Conservation (phyloP, 2,329 filamentous ascomycete genomes). For the Ilyonectria mors-panacis region DNA sequence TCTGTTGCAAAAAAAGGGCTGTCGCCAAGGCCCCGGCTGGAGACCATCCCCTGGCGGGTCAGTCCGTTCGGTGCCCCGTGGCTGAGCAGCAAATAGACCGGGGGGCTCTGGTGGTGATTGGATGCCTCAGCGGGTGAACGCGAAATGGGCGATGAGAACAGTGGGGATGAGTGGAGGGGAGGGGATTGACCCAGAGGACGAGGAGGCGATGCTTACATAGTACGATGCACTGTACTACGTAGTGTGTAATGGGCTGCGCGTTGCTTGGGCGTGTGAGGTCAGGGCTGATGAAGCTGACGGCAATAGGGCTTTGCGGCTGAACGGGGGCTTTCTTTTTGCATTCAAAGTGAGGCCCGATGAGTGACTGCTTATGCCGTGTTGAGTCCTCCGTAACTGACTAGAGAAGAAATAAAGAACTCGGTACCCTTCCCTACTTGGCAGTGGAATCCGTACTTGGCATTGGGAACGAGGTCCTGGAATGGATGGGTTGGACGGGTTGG, state of each 20-base stretch:
- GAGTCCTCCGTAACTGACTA: background rate
- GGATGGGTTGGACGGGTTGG: constrained; percentile 9
- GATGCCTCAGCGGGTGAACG: constrained; percentile 4
- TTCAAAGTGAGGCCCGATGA: background rate
- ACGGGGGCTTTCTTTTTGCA: background rate
- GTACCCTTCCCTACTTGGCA: constrained; percentile 5
- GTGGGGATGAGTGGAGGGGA: constrained; percentile 11
- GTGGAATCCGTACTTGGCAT: constrained; percentile 23
- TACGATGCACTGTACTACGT: background rate
- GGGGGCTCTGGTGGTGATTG: constrained; percentile 2
- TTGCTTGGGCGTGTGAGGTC: background rate
- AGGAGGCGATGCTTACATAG: constrained; percentile 3
- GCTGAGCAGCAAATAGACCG: constrained; percentile 16
- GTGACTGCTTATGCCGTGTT: background rate
- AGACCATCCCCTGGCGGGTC: constrained; percentile 4
- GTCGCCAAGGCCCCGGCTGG: background rate
- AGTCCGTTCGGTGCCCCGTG: constrained; percentile 12
- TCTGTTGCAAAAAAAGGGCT: background rate
- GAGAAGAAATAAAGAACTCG: background rate
- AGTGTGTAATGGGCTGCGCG: too few relatives aligned
- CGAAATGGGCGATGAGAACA: constrained; percentile 10
- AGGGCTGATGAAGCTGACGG: background rate
- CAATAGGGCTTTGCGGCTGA: too few relatives aligned
- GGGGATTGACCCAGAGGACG: background rate
- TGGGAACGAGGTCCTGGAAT: constrained; percentile 35